These are phyloP conservation scores for Aureobasidium melanogenum DNA, from an alignment of 2,329 filamentous ascomycete genomes.

Conservation along the genomic window DNA sequence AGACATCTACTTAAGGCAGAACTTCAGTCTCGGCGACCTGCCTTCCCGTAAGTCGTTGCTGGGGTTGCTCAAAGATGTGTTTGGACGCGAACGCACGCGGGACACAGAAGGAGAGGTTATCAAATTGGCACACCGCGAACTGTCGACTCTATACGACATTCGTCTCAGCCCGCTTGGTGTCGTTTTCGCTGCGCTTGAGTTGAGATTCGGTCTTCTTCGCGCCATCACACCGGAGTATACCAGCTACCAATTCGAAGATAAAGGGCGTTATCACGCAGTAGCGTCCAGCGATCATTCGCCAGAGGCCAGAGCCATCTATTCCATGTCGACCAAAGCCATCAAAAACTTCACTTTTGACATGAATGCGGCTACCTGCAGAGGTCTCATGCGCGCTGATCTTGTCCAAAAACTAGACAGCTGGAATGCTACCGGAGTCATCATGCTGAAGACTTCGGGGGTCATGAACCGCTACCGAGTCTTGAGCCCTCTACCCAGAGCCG, in stretches of 20 bases:
- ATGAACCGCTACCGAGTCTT: slow-evolving; percentile 47
- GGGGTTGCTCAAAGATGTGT: slow-evolving; percentile 44
- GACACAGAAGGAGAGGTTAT: slow-evolving; percentile 36
- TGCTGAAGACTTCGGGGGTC: slow-evolving; percentile 45
- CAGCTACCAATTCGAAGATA: slow-evolving; percentile 43
- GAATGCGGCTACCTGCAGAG: slow-evolving; percentile 26
- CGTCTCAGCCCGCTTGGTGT: slow-evolving; percentile 22
- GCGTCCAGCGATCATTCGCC: slow-evolving; percentile 29
- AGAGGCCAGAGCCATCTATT: slow-evolving; percentile 38
- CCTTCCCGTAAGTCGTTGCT: slow-evolving; percentile 44
- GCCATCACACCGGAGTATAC: slow-evolving; percentile 50
- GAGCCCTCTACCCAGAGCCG: slow-evolving; percentile 36
- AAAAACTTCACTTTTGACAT: slow-evolving; percentile 44
- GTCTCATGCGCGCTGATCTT: slow-evolving; percentile 38
- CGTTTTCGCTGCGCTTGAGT: slow-evolving; percentile 53
- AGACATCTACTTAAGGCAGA: slow-evolving; percentile 51
- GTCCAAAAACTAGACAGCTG: slow-evolving; percentile 48
- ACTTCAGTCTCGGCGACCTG: slow-evolving; percentile 51
- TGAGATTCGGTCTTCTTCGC: slow-evolving; percentile 48
- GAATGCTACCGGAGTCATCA: slow-evolving; percentile 41
- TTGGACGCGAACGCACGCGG: slow-evolving; percentile 24
- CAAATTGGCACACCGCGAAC: slow-evolving; percentile 37
- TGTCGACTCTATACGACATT: slow-evolving; percentile 47
- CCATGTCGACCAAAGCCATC: slow-evolving; percentile 31
- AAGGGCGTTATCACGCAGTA: slow-evolving; percentile 10